Evolutionary conservation across 192 early-diverging fungal species (phyloP).

Genomic region (Allomyces javanicus): DNA sequence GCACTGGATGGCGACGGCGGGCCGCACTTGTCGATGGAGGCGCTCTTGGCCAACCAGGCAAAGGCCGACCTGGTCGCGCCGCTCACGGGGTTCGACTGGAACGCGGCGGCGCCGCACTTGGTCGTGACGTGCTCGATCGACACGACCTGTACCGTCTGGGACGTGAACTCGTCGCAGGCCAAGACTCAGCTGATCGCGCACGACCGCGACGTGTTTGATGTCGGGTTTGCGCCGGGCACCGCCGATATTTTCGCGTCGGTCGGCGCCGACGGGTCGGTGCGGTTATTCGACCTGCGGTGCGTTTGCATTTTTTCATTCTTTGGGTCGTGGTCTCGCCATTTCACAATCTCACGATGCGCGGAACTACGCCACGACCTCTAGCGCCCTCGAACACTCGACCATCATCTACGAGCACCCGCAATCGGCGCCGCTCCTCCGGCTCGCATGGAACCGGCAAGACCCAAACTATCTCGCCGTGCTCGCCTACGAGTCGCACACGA

Average conservation of each 20-base stretch:
- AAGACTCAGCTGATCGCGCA: constrained; percentile 99
- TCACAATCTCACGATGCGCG: not conserved
- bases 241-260: constrained; percentile 86
- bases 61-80: constrained; percentile 70
- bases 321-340: not conserved
- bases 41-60: constrained; percentile 35
- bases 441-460: constrained; percentile 79
- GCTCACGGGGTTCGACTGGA: constrained; percentile 96
- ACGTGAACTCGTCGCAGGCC: constrained; percentile 84
- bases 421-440: constrained; percentile 43
- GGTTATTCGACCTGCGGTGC: constrained; percentile 87
- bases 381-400: constrained; percentile 88
- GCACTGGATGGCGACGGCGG: constrained; percentile 11
- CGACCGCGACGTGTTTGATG: constrained; percentile 94
- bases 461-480: constrained; percentile 84
- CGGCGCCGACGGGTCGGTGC: constrained; percentile 90
- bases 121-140: constrained; percentile 88
- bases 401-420: constrained; percentile 75
- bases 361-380: constrained; percentile 4
- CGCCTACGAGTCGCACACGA: constrained; percentile 56
- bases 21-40: constrained; percentile 15
- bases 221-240: constrained; percentile 71
- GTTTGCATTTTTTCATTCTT: not conserved
- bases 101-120: constrained; percentile 59
- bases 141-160: constrained; percentile 99